Evolutionary conservation across 2,329 filamentous ascomycete genomes (phyloP).

Genomic region (Ophiocordyceps sinensis): DNA sequence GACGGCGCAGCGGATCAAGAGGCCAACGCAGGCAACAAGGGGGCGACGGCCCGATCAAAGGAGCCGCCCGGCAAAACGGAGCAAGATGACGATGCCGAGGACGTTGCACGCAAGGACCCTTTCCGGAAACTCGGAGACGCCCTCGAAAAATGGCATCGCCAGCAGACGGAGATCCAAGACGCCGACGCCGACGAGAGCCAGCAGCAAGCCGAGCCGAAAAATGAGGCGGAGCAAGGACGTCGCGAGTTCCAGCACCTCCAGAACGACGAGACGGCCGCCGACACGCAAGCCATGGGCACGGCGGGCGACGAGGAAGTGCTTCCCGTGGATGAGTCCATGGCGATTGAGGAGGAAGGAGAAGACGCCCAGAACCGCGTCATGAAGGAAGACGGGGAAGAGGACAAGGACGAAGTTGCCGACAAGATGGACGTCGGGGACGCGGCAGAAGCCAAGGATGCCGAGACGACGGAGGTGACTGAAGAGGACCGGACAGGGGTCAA

Average conservation of each 20-base stretch:
- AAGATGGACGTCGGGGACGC: constrained; percentile 26
- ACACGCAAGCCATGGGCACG: constrained; percentile 81
- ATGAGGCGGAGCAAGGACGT: constrained; percentile 56
- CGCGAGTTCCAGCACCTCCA: constrained; percentile 90
- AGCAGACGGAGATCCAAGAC: constrained; percentile 68
- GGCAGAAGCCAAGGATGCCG: constrained; percentile 23
- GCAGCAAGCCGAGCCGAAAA: constrained; percentile 25
- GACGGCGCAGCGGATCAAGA: constrained; percentile 51
- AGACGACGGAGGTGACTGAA: constrained; percentile 28
- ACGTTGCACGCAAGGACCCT: constrained; percentile 43
- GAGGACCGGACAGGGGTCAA: constrained; percentile 46
- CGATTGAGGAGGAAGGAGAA: constrained; percentile 57
- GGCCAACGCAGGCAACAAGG: constrained; percentile 48
- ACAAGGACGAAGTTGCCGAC: constrained; percentile 31
- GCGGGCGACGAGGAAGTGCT: constrained; percentile 78
- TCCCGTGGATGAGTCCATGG: constrained; percentile 78
- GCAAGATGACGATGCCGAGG: constrained; percentile 27
- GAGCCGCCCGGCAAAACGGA: constrained; percentile 34
- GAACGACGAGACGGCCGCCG: constrained; percentile 67
- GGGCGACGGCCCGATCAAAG: constrained; percentile 32
- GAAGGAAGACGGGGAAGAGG: constrained; percentile 31
- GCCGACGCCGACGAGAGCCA: constrained; percentile 31
- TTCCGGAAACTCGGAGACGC: constrained; percentile 94
- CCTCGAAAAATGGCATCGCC: constrained; percentile 82
- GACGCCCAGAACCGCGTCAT: constrained; percentile 31